Conservation (phyloP, 2,329 filamentous ascomycete genomes). For the Penicillium sp. region DNA sequence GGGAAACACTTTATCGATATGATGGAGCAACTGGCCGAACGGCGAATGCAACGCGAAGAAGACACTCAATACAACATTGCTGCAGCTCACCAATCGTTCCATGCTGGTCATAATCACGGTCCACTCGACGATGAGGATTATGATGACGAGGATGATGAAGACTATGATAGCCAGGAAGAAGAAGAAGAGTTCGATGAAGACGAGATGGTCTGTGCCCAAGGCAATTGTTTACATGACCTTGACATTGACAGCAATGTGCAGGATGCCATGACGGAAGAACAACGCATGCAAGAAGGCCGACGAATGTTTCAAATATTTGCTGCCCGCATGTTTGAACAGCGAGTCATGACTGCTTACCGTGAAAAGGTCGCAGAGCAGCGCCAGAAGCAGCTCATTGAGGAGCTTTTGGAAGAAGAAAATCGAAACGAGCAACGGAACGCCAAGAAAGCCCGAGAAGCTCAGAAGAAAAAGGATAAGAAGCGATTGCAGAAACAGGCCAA, state of each 20-base stretch:
- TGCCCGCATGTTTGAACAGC: conserved; percentile 97
- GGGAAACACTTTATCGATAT: conserved; percentile 99
- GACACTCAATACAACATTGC: conserved; percentile 68
- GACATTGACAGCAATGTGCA: conserved; percentile 45
- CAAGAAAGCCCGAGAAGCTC: conserved; percentile 88
- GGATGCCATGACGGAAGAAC: conserved; percentile 96
- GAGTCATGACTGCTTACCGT: conserved; percentile 92
- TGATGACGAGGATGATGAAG: conserved; percentile 67
- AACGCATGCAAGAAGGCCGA: conserved; percentile 96
- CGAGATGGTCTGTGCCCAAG: conserved; percentile 50
- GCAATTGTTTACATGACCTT: conserved; percentile 1
- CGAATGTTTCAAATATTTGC: conserved; percentile 99
- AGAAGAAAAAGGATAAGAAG: conserved; percentile 93
- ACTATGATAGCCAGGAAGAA: conserved; percentile 57
- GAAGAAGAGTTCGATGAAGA: conserved; percentile 61
- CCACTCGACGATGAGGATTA: conserved; percentile 69
- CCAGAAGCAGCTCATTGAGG: conserved; percentile 82
- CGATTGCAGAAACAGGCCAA: conserved; percentile 78
- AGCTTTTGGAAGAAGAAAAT: conserved; percentile 77
- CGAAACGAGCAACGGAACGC: conserved; percentile 73
- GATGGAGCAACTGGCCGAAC: conserved; percentile 99
- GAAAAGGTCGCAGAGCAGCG: conserved; percentile 94
- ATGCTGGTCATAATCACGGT: conserved; percentile 69
- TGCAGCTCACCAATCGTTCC: conserved; percentile 52
- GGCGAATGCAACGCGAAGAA: conserved; percentile 93